Evolutionary conservation across 306 rosid genomes (phyloP).

Genomic region (Malus asiatica): DNA sequence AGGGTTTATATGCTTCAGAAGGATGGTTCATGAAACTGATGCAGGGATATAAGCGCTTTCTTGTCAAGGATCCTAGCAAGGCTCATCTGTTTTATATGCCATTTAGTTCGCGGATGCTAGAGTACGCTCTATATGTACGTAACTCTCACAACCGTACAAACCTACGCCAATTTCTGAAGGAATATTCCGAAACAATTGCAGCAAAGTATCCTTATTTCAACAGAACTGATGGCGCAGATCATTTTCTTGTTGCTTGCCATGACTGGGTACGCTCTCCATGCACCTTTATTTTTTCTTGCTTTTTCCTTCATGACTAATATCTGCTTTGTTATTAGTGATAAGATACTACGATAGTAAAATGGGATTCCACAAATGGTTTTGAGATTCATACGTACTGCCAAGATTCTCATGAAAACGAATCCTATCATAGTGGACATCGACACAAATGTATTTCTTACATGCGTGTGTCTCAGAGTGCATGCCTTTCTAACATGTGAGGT

Average conservation of each 20-base stretch:
- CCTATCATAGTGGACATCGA: background rate
- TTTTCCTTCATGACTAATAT: background rate
- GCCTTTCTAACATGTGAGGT: constrained; percentile 1
- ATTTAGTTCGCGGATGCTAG: constrained; percentile 77
- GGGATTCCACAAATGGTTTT: background rate
- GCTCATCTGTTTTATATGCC: constrained; percentile 97
- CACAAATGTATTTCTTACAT: background rate
- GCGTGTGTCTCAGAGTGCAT: background rate
- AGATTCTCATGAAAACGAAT: background rate
- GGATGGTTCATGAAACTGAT: constrained; percentile 98
- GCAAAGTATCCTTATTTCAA: constrained; percentile 68
- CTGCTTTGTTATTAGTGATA: background rate
- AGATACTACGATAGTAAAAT: background rate
- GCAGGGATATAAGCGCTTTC: constrained; percentile 63
- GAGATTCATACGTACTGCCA: background rate
- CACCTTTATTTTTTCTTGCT: constrained; percentile 4
- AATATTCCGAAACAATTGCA: constrained; percentile 62
- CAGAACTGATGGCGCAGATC: constrained; percentile 89
- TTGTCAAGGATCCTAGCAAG: constrained; percentile 67
- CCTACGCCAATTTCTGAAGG: constrained; percentile 67
- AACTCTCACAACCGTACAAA: constrained; percentile 91
- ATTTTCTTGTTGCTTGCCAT: constrained; percentile 96
- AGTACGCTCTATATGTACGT: constrained; percentile 60
- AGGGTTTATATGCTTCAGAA: constrained; percentile 85
- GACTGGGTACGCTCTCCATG: constrained; percentile 63